A percentile compares a stretch with the other conserved stretches of the same genome.
These are phyloP conservation scores for Puccinia novopanici DNA, from an alignment of 1,284 basidiomycete species.

Conservation along the genomic window DNA sequence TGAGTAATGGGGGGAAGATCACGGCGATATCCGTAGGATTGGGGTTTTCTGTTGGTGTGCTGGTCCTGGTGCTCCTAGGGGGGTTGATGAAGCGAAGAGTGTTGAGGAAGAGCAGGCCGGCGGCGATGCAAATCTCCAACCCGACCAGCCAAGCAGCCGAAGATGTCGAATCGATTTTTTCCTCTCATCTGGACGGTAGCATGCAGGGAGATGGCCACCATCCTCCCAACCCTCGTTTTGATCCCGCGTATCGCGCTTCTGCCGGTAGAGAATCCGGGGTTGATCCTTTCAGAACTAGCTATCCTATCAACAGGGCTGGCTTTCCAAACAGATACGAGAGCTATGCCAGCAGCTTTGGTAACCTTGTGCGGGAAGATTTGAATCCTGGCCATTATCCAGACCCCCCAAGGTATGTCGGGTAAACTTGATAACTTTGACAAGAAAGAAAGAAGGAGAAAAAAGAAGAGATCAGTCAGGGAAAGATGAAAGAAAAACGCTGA, in stretches of 20 bases:
- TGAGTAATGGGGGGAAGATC: neutral
- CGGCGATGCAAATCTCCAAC: neutral
- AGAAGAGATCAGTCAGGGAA: neutral
- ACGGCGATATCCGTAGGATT: constrained; percentile 16
- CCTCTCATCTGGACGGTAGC: neutral
- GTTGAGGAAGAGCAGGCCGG: neutral
- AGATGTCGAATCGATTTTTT: neutral
- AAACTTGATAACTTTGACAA: neutral
- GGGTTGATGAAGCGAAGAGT: constrained; percentile 3
- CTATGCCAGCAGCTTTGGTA: constrained; percentile 23
- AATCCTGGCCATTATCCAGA: neutral
- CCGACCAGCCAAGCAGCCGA: neutral
- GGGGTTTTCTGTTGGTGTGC: constrained; percentile 5
- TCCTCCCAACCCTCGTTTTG: neutral
- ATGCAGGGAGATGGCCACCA: neutral
- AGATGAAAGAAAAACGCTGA: neutral
- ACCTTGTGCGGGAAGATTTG: neutral
- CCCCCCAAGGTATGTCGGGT: neutral
- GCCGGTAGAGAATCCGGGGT: neutral
- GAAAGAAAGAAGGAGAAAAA: neutral
- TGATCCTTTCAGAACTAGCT: neutral
- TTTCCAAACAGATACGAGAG: neutral
- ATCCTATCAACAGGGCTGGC: neutral
- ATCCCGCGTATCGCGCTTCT: neutral
- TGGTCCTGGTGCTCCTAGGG: constrained; percentile 4